Conservation (phyloP, 169 alveolate species). For the Eimeria praecox region DNA sequence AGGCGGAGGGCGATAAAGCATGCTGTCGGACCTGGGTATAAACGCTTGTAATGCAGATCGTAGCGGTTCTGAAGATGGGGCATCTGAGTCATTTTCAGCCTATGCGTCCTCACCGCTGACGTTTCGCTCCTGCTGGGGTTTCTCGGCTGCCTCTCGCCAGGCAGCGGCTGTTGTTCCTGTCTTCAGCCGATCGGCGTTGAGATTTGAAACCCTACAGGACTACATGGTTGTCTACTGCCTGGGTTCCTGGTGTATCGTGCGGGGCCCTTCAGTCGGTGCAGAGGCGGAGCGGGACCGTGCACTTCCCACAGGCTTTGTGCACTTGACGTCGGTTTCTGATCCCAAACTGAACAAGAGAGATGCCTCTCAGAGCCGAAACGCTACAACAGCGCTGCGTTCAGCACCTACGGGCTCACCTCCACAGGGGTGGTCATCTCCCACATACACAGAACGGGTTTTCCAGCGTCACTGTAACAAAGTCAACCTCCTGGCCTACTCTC, state of each 20-base stretch:
- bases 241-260: constrained; percentile 59
- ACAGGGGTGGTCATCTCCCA: neutral
- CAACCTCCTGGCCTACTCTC: neutral
- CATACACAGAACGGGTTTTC: neutral
- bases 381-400: neutral
- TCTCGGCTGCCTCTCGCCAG: constrained; percentile 42
- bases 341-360: neutral
- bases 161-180: neutral
- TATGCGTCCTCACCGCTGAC: neutral
- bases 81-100: neutral
- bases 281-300: neutral
- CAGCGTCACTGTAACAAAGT: constrained; percentile 1
- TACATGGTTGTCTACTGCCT: neutral
- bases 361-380: neutral
- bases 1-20: neutral
- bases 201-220: neutral
- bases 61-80: neutral
- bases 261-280: neutral
- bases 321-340: neutral
- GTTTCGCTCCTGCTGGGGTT: constrained; percentile 8
- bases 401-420: neutral
- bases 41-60: neutral
- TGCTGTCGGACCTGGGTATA: neutral
- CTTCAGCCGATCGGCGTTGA: neutral
- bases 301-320: neutral